Percentiles rank a stretch among this genome's conserved stretches.
These are phyloP conservation scores for Kwoniella newhampshirensis DNA, from an alignment of 768 basidiomycete genomes.

Conservation along the genomic window DNA sequence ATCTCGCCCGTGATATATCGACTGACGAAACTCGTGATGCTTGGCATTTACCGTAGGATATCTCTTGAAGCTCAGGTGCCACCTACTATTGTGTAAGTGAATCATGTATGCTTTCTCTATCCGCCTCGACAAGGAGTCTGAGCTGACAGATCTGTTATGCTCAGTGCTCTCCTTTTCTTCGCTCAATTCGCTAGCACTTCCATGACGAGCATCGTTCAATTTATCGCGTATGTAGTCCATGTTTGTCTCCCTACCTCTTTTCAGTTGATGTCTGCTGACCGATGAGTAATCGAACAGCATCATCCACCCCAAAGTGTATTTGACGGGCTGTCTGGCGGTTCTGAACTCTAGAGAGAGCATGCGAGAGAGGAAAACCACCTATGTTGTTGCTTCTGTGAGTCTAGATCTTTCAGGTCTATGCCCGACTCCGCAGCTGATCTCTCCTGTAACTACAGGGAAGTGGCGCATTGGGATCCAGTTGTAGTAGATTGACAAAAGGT, in stretches of 20 bases:
- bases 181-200: constrained; percentile 14
- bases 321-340: constrained; percentile 11
- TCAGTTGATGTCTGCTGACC: not conserved
- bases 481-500: not conserved
- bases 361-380: constrained; percentile 8
- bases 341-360: constrained; percentile 12
- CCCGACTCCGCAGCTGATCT: too few relatives aligned
- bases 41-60: not conserved
- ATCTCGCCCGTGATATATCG: too few relatives aligned
- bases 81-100: constrained; percentile 16
- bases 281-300: constrained; percentile 1
- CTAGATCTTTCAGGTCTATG: not conserved
- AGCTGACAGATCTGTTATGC: not conserved
- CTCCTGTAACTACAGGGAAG: constrained; percentile 3
- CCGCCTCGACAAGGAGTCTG: not conserved
- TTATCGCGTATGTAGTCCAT: constrained; percentile 16
- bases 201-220: constrained; percentile 21
- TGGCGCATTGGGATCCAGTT: not conserved
- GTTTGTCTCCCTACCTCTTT: not conserved
- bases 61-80: constrained; percentile 19
- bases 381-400: constrained; percentile 14
- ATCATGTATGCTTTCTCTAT: too few relatives aligned
- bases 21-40: not conserved
- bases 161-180: constrained; percentile 16
- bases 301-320: constrained; percentile 22